Evolutionary conservation across 2,329 filamentous ascomycete genomes (phyloP), one percentile per base, ranked within the genome.

Genomic region (Fusarium subtropicale): DNA sequence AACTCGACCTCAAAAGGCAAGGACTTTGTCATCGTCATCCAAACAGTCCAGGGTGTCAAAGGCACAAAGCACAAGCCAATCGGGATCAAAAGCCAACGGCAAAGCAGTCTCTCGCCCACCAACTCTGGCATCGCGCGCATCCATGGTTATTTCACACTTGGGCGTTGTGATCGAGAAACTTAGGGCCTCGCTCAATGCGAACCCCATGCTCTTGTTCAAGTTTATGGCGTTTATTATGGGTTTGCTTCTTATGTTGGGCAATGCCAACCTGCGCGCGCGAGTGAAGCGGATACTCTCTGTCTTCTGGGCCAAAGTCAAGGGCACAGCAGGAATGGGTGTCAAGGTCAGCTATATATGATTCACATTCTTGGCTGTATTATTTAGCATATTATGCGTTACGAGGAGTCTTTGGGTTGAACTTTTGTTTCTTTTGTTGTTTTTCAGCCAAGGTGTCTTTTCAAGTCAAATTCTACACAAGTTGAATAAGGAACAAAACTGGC

Each of bases 271-370:
- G 16, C 87, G 94, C 41, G 90, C 97, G 71, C 87, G 91, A 69
- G 79, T 97, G 36, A 86, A 89, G 76, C 86, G 90, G 57, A 83
- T 94, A 38, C 76, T 97, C 44, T 87, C 86, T 39, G 83, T 86
- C 30, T 89, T 89, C 12, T 97, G 93, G 93, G 87, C 88, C 56
- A 97, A 97, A 81, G 82, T 97, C 41, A 89, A 88, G 77, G 86
- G 89, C 46, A 98, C 96, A 1, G 90, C 95, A 7, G 94, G 94
- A 3, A 98, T 98, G 95, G 96, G 95, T 3, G 92, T 97, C 68
- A 98, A 97, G 83, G 94, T 98, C 75, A 97, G 92, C 78, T 98
- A 98, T 81, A 97, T 99, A 64, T 98, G 81, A 74, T 57, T 41
- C 52, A 26, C 56, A 65, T 60, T 67, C 65, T 58, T 71, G 61